Evolutionary conservation across 2,329 filamentous ascomycete genomes (phyloP).

Genomic region (Cladophialophora chaetospira): DNA sequence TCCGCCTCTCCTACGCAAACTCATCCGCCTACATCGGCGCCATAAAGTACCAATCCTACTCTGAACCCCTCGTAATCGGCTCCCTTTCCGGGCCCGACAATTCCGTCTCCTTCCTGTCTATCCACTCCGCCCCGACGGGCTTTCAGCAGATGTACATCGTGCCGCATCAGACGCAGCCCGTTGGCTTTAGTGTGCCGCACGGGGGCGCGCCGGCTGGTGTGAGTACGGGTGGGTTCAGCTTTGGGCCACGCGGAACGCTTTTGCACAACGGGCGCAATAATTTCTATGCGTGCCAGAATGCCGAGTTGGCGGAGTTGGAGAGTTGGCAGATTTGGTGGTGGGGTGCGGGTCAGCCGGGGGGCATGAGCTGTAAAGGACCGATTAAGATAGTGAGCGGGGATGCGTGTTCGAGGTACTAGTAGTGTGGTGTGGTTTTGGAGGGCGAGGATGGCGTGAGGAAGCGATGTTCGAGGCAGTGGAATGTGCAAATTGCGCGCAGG

Average conservation of each 20-base stretch:
- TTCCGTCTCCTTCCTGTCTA: slow-evolving; percentile 14
- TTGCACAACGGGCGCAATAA: slow-evolving; percentile 9
- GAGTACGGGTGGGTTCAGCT: slow-evolving; percentile 11
- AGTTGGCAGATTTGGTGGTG: slow-evolving; percentile 21
- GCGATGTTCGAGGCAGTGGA: too few relatives aligned
- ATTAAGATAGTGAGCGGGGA: neutral
- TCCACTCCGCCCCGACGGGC: slow-evolving; percentile 17
- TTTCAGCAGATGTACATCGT: slow-evolving; percentile 19
- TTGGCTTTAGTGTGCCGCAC: slow-evolving; percentile 22
- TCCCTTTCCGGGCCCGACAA: slow-evolving; percentile 1
- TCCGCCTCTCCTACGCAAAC: slow-evolving; percentile 23
- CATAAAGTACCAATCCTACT: slow-evolving; percentile 23
- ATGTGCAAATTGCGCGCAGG: too few relatives aligned
- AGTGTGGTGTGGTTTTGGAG: neutral
- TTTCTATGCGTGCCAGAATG: slow-evolving; percentile 21
- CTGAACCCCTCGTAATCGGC: slow-evolving; percentile 15
- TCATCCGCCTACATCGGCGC: slow-evolving; percentile 19
- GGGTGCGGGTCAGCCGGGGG: neutral
- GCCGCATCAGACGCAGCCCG: slow-evolving; percentile 6
- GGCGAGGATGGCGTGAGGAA: neutral
- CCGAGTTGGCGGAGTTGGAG: slow-evolving; percentile 2
- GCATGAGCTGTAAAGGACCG: slow-evolving; percentile 15
- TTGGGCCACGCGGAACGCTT: slow-evolving; percentile 7
- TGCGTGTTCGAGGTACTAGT: neutral
- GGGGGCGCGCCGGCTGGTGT: slow-evolving; percentile 6